Evolutionary conservation across 2,329 filamentous ascomycete species (phyloP), one percentile per base, ranked within the genome.

Genomic region (Dryadomyces sulphureus): DNA sequence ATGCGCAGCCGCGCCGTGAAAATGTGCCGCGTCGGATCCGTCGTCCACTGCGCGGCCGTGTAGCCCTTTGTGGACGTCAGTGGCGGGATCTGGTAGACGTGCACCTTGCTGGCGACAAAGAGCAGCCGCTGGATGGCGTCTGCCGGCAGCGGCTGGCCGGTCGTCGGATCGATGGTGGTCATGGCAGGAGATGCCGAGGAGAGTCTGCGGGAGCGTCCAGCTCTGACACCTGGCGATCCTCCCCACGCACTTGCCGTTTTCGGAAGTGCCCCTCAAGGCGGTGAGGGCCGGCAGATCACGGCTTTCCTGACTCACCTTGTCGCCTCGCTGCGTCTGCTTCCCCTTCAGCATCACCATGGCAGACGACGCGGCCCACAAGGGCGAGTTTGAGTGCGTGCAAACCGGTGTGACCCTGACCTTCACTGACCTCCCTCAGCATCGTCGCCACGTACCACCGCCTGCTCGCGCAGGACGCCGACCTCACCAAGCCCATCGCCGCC

Each of bases 401-500:
- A n/a, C n/a, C n/a, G n/a, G n/a, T n/a, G 2, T 9, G 4, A 2
- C 25, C 27, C 27, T 63, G 52, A 48, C 51, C 34, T 17, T 24
- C 19, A 14, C 41, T 34, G 19, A 43, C 41, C 12, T 35, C 30
- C 41, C 4, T 17, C 50, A 75, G 72, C 58, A 76, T 79, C 54
- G 73, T 78, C 49, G 61, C 64, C 22, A 69, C 70, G 20, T 79
- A 78, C 59, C 62, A 68, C 53, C 62, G 64, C 49, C 68, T 77
- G 49, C 70, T 78, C 43, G 61, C 65, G 50, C 67, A 72, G 44
- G 88, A 96, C 61, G 73, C 83, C 11, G 85, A 94, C 51, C 74
- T 96, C 45, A 95, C 90, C 32, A 95, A 94, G 77, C 89, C 92
- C 52, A 85, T 98, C 46, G 92, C 92, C 49, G 59, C 55, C 54